These are phyloP conservation scores for Diaporthe aspalathi DNA, from an alignment of 2,329 filamentous ascomycete species.

Conservation along the genomic window DNA sequence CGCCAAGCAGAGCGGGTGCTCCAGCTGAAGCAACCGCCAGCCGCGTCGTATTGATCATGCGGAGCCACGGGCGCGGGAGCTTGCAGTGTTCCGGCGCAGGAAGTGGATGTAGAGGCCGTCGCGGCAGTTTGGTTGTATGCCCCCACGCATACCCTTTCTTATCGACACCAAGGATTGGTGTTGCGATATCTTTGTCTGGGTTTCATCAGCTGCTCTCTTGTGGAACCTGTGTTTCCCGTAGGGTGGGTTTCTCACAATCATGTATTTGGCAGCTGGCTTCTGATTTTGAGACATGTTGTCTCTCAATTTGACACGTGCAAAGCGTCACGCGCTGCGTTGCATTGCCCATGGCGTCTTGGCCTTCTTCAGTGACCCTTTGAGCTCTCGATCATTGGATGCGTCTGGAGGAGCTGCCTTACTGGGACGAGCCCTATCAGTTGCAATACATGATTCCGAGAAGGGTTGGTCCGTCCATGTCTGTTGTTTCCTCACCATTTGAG, in stretches of 20 bases:
- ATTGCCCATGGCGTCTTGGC: not conserved
- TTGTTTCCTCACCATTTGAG: not conserved
- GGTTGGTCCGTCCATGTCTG: not conserved
- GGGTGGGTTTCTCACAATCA: not conserved
- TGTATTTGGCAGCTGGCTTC: no score
- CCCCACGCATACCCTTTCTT: not conserved
- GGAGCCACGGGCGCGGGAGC: not conserved
- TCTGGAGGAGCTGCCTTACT: not conserved
- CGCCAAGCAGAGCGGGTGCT: not conserved
- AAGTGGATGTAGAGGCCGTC: not conserved
- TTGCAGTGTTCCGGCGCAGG: not conserved
- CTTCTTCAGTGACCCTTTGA: not conserved
- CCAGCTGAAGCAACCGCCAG: not conserved
- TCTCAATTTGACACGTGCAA: slow-evolving; percentile 4
- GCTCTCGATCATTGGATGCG: not conserved
- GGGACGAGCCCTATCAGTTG: not conserved
- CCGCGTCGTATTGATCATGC: slow-evolving; percentile 8
- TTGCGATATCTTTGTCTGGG: slow-evolving; percentile 5
- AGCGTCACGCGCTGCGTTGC: slow-evolving; percentile 7
- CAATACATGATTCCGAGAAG: not conserved
- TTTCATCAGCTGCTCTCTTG: not conserved
- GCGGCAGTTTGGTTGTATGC: not conserved
- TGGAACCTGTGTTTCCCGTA: not conserved
- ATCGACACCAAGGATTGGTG: not conserved
- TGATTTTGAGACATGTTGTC: slow-evolving; percentile 3